Percentiles rank a stretch among this genome's conserved stretches.
Evolutionary conservation across 2,329 filamentous ascomycete species (phyloP).

Genomic region (Beauveria brongniartii): DNA sequence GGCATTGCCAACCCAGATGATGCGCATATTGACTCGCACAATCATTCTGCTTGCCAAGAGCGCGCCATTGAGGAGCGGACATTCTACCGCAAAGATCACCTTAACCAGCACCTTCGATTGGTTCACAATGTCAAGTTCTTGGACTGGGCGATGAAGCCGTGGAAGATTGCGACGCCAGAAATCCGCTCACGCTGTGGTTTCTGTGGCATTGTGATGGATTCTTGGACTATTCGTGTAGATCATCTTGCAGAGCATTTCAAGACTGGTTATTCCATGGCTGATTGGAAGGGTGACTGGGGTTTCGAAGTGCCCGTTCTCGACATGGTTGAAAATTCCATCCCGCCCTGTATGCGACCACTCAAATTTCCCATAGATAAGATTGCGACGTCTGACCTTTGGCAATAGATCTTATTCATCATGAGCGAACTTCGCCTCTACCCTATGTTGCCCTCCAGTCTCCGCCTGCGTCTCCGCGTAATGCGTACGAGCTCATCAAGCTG

Average conservation of each 20-base stretch:
- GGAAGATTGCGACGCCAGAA: slow-evolving; percentile 52
- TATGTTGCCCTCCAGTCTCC: slow-evolving; percentile 39
- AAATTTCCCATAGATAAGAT: slow-evolving; percentile 29
- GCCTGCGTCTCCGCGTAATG: slow-evolving; percentile 42
- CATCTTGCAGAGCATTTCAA: slow-evolving; percentile 63
- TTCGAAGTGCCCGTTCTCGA: slow-evolving; percentile 53
- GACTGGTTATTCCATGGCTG: slow-evolving; percentile 56
- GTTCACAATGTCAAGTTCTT: slow-evolving; percentile 55
- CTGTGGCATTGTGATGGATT: slow-evolving; percentile 54
- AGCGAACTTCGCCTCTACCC: slow-evolving; percentile 48
- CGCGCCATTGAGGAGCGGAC: slow-evolving; percentile 53
- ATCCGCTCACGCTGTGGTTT: slow-evolving; percentile 59
- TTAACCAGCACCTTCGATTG: slow-evolving; percentile 57
- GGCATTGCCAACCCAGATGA: slow-evolving; percentile 46
- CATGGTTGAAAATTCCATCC: slow-evolving; percentile 59
- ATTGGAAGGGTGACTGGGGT: slow-evolving; percentile 65
- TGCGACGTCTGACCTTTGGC: slow-evolving; percentile 33
- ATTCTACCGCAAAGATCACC: slow-evolving; percentile 59
- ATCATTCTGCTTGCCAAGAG: slow-evolving; percentile 58
- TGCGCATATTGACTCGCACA: slow-evolving; percentile 50
- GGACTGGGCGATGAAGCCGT: slow-evolving; percentile 57
- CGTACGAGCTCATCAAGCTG: slow-evolving; percentile 54
- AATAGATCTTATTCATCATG: slow-evolving; percentile 56
- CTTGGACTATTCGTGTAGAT: slow-evolving; percentile 52
- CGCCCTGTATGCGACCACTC: slow-evolving; percentile 47